phyloP scores from a whole-genome alignment of 805 yeast genomes.

The Starmerella geochares region DNA sequence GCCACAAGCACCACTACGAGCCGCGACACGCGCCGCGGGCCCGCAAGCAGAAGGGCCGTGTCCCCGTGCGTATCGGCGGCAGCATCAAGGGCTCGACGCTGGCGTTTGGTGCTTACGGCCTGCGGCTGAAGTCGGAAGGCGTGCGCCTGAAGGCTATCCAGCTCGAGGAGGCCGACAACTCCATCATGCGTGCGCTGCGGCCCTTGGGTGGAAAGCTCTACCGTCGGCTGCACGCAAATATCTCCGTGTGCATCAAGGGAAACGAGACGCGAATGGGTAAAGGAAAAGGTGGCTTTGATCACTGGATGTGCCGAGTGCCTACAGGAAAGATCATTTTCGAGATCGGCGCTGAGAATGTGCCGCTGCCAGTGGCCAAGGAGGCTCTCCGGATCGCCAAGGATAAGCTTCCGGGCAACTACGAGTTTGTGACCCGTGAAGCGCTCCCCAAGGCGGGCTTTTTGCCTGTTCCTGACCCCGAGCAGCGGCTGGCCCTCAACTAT shows the following conservation, averaged over 20 bases:
- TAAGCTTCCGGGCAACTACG: constrained; percentile 86
- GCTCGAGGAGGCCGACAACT: constrained; percentile 80
- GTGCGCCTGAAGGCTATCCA: constrained; percentile 76
- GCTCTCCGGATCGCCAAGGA: constrained; percentile 81
- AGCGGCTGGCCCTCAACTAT: constrained; percentile 42
- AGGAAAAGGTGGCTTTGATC: constrained; percentile 95
- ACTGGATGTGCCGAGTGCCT: constrained; percentile 94
- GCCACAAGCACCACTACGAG: constrained; percentile 28
- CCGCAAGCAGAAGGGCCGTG: constrained; percentile 89
- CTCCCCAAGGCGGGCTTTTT: constrained; percentile 63
- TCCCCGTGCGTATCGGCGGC: constrained; percentile 89
- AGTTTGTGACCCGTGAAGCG: constrained; percentile 56
- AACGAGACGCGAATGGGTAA: constrained; percentile 99
- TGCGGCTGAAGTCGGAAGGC: constrained; percentile 84
- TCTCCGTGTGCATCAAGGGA: constrained; percentile 92
- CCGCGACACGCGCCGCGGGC: constrained; percentile 58
- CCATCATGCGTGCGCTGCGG: constrained; percentile 72
- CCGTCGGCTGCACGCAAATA: constrained; percentile 71
- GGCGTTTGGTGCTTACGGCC: constrained; percentile 72
- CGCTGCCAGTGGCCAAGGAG: constrained; percentile 81
- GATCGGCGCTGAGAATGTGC: constrained; percentile 61
- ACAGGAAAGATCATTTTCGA: constrained; percentile 91
- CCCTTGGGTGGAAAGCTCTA: constrained; percentile 60
- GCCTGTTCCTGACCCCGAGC: constrained; percentile 38
- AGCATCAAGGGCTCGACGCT: constrained; percentile 79